These are phyloP conservation scores for Apiotrichum montevideense DNA, from an alignment of 1,284 basidiomycete genomes.

Conservation along the genomic window DNA sequence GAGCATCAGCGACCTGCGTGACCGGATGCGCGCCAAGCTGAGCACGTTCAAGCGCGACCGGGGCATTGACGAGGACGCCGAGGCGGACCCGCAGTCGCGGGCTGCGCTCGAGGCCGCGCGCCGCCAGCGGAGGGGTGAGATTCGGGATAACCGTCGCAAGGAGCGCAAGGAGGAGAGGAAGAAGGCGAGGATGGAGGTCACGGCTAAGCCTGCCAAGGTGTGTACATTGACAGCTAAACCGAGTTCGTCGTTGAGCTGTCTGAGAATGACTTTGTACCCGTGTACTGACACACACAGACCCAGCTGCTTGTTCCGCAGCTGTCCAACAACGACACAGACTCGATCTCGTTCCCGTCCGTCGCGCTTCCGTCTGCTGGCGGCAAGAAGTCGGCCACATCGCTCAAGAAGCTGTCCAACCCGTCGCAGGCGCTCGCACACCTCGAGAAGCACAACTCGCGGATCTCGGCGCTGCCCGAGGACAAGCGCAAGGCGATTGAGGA, in stretches of 20 bases:
- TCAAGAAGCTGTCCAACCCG: conserved; percentile 59
- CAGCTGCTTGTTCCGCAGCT: conserved; percentile 60
- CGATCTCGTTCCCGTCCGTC: conserved; percentile 65
- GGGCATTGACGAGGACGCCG: conserved; percentile 40
- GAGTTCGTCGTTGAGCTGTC: too few relatives aligned
- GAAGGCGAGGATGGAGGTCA: conserved; percentile 50
- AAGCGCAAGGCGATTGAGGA: conserved; percentile 71
- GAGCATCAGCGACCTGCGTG: conserved; percentile 64
- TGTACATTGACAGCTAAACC: conserved; percentile 2
- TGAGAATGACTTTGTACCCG: too few relatives aligned
- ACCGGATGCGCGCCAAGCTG: conserved; percentile 72
- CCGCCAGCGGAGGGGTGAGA: conserved; percentile 63
- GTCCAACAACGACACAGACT: conserved; percentile 44
- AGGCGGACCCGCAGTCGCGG: conserved; percentile 46
- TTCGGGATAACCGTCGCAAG: conserved; percentile 74
- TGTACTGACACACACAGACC: conserved; percentile 48
- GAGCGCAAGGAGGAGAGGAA: conserved; percentile 75
- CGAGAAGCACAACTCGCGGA: conserved; percentile 62
- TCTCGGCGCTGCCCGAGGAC: conserved; percentile 66
- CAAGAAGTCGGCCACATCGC: conserved; percentile 53
- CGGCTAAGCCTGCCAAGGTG: conserved; percentile 41
- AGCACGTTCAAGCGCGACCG: conserved; percentile 56
- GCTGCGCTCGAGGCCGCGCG: conserved; percentile 77
- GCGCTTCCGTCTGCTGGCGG: conserved; percentile 48
- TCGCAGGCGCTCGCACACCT: conserved; percentile 75